phyloP scores from a whole-genome alignment of 2,329 filamentous ascomycete genomes.

The Cercospora sojina region DNA sequence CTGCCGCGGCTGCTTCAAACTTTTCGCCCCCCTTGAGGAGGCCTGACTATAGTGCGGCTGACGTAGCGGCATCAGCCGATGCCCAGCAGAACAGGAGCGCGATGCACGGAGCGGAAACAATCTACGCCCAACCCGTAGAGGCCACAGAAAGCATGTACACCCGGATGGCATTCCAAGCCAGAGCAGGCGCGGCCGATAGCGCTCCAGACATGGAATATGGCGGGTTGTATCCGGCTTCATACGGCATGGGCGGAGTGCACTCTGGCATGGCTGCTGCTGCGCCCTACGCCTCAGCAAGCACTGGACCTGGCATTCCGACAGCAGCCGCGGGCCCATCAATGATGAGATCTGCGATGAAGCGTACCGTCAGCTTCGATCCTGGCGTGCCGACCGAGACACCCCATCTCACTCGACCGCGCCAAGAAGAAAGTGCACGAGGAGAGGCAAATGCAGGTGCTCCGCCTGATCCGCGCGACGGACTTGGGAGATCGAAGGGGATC shows the following conservation, averaged over 20 bases:
- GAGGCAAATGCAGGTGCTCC: conserved; percentile 21
- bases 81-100: background rate
- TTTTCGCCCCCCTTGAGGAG: conserved; percentile 4
- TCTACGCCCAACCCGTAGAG: background rate
- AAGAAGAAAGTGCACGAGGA: conserved; percentile 21
- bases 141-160: background rate
- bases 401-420: conserved; percentile 19
- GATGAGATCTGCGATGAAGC: conserved; percentile 3
- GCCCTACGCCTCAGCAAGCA: background rate
- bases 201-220: background rate
- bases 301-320: background rate
- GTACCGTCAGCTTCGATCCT: conserved; percentile 16
- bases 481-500: background rate
- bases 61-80: background rate
- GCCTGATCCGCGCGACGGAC: conserved; percentile 10
- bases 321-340: background rate
- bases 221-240: background rate
- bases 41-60: background rate
- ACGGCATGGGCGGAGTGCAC: background rate
- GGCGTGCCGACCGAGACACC: conserved; percentile 4
- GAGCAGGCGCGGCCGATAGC: background rate
- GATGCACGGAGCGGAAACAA: background rate
- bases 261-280: background rate
- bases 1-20: background rate
- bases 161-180: background rate